Conservation (phyloP, 1,139 yeast species). For the Lodderomyces metapsilosis region DNA sequence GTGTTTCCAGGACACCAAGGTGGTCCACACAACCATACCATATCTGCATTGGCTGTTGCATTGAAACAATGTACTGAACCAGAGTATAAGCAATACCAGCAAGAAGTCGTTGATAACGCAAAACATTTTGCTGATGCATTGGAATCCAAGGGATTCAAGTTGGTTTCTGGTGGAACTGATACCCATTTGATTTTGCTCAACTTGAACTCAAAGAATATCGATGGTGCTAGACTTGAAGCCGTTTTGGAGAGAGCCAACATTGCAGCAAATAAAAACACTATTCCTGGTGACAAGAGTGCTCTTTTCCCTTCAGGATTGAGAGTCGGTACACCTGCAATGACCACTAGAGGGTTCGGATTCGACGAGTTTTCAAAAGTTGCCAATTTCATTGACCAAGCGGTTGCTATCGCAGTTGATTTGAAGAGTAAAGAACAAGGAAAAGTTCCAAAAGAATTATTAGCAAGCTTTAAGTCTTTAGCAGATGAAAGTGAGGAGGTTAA, state of each 20-base stretch:
- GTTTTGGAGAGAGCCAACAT: slow-evolving; percentile 86
- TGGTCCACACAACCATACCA: slow-evolving; percentile 98
- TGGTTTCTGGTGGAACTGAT: slow-evolving; percentile 93
- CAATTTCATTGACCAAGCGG: slow-evolving; percentile 75
- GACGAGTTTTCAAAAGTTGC: slow-evolving; percentile 79
- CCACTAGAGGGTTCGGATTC: slow-evolving; percentile 87
- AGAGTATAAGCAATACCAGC: slow-evolving; percentile 83
- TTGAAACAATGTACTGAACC: slow-evolving; percentile 86
- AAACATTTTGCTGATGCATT: slow-evolving; percentile 71
- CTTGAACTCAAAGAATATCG: slow-evolving; percentile 79
- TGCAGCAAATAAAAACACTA: slow-evolving; percentile 93
- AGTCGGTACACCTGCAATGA: slow-evolving; percentile 98
- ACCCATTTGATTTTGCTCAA: slow-evolving; percentile 88
- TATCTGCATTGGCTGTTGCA: slow-evolving; percentile 92
- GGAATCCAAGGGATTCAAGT: slow-evolving; percentile 62
- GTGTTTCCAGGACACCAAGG: slow-evolving; percentile 99
- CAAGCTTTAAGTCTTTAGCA: slow-evolving; percentile 64
- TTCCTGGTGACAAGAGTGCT: slow-evolving; percentile 95
- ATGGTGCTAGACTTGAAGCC: slow-evolving; percentile 95
- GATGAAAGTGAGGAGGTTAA: slow-evolving; percentile 57
- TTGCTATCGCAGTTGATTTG: slow-evolving; percentile 59
- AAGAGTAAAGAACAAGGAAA: slow-evolving; percentile 60
- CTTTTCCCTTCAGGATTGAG: slow-evolving; percentile 93
- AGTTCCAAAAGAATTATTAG: slow-evolving; percentile 62
- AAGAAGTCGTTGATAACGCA: slow-evolving; percentile 79